These are phyloP conservation scores for Ogataea pilisensis DNA, from an alignment of 805 yeast genomes.

Conservation along the genomic window DNA sequence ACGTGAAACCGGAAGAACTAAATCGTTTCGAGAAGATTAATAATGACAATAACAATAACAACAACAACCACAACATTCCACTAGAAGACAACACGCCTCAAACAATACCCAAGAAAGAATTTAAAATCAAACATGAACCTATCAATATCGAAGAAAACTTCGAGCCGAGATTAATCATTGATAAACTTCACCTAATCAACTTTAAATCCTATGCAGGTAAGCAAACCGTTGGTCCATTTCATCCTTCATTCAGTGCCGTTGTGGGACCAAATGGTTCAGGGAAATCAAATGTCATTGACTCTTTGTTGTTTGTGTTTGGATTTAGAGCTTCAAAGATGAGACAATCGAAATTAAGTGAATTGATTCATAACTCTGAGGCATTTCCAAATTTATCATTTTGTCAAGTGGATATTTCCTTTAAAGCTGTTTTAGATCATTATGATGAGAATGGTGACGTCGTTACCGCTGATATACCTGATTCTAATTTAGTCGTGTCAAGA, in stretches of 20 bases:
- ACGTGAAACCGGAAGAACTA: too few species aligned
- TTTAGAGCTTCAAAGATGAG: slow-evolving; percentile 96
- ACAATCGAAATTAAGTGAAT: slow-evolving; percentile 86
- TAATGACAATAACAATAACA: too few species aligned
- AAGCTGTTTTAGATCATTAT: slow-evolving; percentile 58
- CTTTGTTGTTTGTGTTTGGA: slow-evolving; percentile 95
- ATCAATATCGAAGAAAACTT: slow-evolving; percentile 12
- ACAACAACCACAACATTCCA: not conserved
- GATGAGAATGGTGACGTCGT: slow-evolving; percentile 24
- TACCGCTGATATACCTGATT: slow-evolving; percentile 45
- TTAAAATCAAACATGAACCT: too few species aligned
- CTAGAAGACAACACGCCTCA: not conserved
- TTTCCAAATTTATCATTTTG: slow-evolving; percentile 67
- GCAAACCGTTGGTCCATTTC: slow-evolving; percentile 92
- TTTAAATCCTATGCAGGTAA: slow-evolving; percentile 95
- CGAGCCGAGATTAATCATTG: slow-evolving; percentile 62
- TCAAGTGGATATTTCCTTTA: slow-evolving; percentile 87
- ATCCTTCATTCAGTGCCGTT: slow-evolving; percentile 89
- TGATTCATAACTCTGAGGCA: slow-evolving; percentile 85
- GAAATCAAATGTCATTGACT: slow-evolving; percentile 96
- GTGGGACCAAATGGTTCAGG: slow-evolving; percentile 99
- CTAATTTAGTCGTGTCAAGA: slow-evolving; percentile 70
- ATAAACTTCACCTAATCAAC: slow-evolving; percentile 68
- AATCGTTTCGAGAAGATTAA: too few species aligned
- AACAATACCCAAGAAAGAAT: too few species aligned